phyloP scores from a whole-genome alignment of 129 eudicot species.

The Lactuca sativa region DNA sequence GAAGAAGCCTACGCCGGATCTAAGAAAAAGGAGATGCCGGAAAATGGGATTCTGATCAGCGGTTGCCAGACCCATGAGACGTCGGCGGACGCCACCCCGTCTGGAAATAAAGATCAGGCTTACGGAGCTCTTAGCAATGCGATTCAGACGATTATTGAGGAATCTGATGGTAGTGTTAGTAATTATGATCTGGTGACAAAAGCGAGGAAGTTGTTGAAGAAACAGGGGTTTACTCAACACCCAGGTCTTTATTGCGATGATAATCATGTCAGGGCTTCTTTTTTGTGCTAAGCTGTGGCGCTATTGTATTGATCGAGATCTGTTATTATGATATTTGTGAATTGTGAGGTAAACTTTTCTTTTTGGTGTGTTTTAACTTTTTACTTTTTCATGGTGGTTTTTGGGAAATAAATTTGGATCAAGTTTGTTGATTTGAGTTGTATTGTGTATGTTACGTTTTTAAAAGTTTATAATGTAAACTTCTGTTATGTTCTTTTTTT shows the following conservation, averaged over 20 bases:
- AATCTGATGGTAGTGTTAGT: conserved; percentile 46
- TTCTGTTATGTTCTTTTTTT: too few relatives aligned
- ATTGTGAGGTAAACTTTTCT: neutral
- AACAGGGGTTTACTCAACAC: conserved; percentile 78
- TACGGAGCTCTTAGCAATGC: conserved; percentile 97
- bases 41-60: conserved; percentile 76
- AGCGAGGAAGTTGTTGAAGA: conserved; percentile 77
- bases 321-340: conserved; percentile 12
- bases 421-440: conserved; percentile 24
- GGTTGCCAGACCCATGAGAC: conserved; percentile 97
- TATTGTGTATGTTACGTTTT: neutral
- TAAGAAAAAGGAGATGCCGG: conserved; percentile 38
- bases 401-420: conserved; percentile 12
- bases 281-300: conserved; percentile 43
- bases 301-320: neutral
- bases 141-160: conserved; percentile 67
- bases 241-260: conserved; percentile 93
- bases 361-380: conserved; percentile 1
- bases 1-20: conserved; percentile 68
- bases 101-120: conserved; percentile 63
- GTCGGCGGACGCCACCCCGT: conserved; percentile 88
- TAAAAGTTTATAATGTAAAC: neutral
- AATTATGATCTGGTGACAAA: conserved; percentile 59
- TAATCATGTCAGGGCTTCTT: conserved; percentile 48
- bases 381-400: conserved; percentile 16